Evolutionary conservation across 2,329 filamentous ascomycete genomes (phyloP), one percentile per base, ranked within the genome.

Genomic region (Parafenestella ontariensis): DNA sequence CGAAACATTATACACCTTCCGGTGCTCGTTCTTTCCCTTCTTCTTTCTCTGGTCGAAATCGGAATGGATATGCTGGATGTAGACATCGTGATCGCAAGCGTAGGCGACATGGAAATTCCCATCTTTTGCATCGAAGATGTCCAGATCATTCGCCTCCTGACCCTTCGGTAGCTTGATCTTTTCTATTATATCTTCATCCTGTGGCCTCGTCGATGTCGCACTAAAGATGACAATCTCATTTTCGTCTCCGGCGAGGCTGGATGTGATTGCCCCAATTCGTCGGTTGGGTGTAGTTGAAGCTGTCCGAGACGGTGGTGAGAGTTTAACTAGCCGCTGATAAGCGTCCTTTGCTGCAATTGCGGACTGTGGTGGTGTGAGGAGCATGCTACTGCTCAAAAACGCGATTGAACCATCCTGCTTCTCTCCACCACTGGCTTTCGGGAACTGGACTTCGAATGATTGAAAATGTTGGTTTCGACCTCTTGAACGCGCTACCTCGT

Each of bases 391-490:
- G 41, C 82, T 82, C 34, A 86, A 66, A 7, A 78, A 70, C 24
- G 74, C 75, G 23, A 82, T 78, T 31, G 72, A 76, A 18, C 69
- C 75, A 20, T 74, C 62, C 3, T 60, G 44, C 60, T 67, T 59
- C 56, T 70, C 62, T 54, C 59, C 45, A 10, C 65, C 67, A 65
- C 81, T 82, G 46, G 71, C 75, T 49, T 79, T 78, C 1, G 83
- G 83, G 59, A 83, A 82, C 55, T 79, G 75, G 59, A 95, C 82
- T 59, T 84, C 81, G 68, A 96, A 90, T 9, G 90, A 84, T 61
- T 92, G 86, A 61, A 98, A 86, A 77, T 97, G 93, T 69, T 90
- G 83, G 73, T 97, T 97, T 71, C 86, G 89, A 61, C 89, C 90
- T 61, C 87, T 87, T 64, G 87, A 82, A 61, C 93, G 83, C 53